Base-by-base conservation (phyloP, 768 basidiomycete species). In the Tulasnella sp. region DNA sequence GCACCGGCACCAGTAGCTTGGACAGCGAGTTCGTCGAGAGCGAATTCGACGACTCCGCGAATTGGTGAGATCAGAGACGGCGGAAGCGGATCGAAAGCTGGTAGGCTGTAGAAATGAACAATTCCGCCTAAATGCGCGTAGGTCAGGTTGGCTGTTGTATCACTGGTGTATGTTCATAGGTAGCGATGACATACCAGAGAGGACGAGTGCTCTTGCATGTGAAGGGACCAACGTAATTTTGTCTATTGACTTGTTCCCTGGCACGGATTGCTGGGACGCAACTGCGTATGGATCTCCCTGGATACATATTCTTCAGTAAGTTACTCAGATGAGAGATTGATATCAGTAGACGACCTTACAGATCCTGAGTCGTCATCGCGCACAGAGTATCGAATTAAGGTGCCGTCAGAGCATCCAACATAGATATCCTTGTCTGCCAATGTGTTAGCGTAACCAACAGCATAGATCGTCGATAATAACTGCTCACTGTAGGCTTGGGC, bases 341-440 rank as follows among this genome's bases (percentile, higher is more conserved):
- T 8, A 19, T 31, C 19, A 31, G 12, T 17, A 41, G 49, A 51
- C 24, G 45, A 41, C 17, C 45, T 51, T 44, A 68, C 75, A 59
- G 61, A 80, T 80, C 65, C 75, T 73, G 64, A 70, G 62, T 76
- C 74, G 63, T 80, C 80, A 2, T 75, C 76, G 64, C 84, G 84
- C 21, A 88, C 74, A 1, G 84, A 77, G 67, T 85, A 93, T 44
- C 91, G 83, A 34, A 92, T 72, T 7, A 96, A 75, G 63, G 89
- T 81, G 21, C 92, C 91, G 60, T 92, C 89, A 21, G 83, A 81
- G 62, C 85, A 86, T 11, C 91, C 92, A 11, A 90, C 78, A 64
- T 92, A 93, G 24, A 94, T 79, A 66, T 96, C 92, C 43, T 83
- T 82, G 30, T 84, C 88, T 89, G 53, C 17, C 22, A 8, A 51